A percentile compares a stretch with the other conserved stretches of the same genome.
These are phyloP conservation scores for Sporothrix inflata DNA, from an alignment of 2,329 filamentous ascomycete species.

Conservation along the genomic window DNA sequence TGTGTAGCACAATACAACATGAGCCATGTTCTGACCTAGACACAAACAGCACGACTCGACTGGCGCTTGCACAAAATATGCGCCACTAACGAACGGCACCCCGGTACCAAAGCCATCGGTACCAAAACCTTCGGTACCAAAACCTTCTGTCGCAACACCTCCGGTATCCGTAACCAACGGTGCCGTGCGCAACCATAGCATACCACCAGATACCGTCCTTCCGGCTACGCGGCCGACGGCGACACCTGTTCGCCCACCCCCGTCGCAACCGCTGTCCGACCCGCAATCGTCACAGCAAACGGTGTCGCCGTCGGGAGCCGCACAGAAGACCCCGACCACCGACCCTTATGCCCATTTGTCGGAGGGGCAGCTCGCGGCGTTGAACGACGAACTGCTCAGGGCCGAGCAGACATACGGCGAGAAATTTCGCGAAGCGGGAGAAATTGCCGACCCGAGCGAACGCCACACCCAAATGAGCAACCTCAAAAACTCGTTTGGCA, in stretches of 20 bases:
- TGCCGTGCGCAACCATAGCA: background rate
- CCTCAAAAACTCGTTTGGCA: slow-evolving; percentile 57
- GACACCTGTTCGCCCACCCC: background rate
- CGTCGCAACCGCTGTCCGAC: background rate
- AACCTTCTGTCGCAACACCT: background rate
- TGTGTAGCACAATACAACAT: too few species aligned
- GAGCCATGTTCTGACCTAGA: background rate
- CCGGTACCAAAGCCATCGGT: background rate
- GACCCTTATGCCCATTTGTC: slow-evolving; percentile 53
- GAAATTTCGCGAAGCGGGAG: slow-evolving; percentile 49
- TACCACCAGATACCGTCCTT: background rate
- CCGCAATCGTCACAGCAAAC: background rate
- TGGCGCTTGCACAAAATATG: background rate
- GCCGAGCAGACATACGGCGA: slow-evolving; percentile 47
- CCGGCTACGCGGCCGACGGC: background rate
- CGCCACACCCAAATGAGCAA: slow-evolving; percentile 44
- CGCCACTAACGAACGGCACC: background rate
- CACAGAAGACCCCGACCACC: slow-evolving; percentile 15
- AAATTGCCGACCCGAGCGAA: slow-evolving; percentile 42
- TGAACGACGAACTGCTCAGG: slow-evolving; percentile 45
- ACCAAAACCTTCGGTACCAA: background rate
- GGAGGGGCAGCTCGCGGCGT: slow-evolving; percentile 36
- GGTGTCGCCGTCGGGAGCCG: background rate
- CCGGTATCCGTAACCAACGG: background rate
- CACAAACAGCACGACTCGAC: background rate